Evolutionary conservation across 2,329 filamentous ascomycete genomes (phyloP).

Genomic region (Reticulascus tulasneorum): DNA sequence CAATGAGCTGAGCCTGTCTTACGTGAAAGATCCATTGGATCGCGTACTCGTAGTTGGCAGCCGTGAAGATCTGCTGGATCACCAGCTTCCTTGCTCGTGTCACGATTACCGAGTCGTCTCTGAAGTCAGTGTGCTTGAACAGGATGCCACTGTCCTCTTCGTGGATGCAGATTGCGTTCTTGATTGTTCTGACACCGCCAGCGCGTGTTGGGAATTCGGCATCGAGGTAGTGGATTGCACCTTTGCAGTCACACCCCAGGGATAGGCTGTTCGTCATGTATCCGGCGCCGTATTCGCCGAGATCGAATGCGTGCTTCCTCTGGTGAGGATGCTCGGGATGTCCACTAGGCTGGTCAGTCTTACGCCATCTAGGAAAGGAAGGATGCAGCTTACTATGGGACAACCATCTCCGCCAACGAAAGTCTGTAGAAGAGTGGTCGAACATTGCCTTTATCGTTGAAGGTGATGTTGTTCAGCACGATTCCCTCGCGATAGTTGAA

Average conservation of each 20-base stretch:
- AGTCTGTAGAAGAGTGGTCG: conserved; percentile 84
- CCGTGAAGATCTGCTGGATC: conserved; percentile 89
- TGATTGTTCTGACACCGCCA: conserved; percentile 74
- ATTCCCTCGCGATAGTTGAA: conserved; percentile 95
- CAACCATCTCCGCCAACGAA: conserved; percentile 90
- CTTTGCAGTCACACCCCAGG: conserved; percentile 82
- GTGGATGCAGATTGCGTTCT: conserved; percentile 93
- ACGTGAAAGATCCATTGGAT: conserved; percentile 75
- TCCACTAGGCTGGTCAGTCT: no score
- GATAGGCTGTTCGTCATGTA: conserved; percentile 79
- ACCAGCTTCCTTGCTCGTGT: conserved; percentile 83
- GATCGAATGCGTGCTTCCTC: conserved; percentile 76
- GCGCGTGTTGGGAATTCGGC: conserved; percentile 76
- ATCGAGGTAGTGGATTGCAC: conserved; percentile 87
- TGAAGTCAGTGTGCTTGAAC: conserved; percentile 93
- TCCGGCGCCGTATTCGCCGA: conserved; percentile 76
- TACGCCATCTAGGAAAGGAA: no score
- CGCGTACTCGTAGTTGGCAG: conserved; percentile 90
- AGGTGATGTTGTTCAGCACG: conserved; percentile 84
- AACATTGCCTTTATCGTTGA: conserved; percentile 75
- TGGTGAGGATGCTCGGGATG: conserved; percentile 78
- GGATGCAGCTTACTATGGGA: no score
- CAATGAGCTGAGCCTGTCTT: conserved; percentile 5
- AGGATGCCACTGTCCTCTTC: conserved; percentile 89
- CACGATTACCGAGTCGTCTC: conserved; percentile 81